Evolutionary conservation across 208 protist species (phyloP), one percentile per base, ranked within the genome.

Genomic region (Leptomonas pyrrhocoris): DNA sequence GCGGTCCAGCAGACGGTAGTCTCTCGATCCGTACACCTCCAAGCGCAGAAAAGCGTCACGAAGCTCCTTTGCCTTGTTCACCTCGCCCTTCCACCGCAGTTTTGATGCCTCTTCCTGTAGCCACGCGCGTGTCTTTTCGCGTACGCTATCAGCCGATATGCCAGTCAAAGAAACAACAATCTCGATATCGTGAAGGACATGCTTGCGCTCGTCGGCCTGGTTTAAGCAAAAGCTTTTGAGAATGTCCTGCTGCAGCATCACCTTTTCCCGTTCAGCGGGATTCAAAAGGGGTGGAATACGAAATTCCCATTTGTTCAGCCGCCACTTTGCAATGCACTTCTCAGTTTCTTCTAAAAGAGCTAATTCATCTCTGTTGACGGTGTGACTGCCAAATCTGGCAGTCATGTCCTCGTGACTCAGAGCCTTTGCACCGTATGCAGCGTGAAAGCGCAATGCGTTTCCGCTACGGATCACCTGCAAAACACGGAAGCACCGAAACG

Each of bases 241-340:
- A 18, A 89, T 61, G 48, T 96, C 80, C 23, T 84, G 84, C 53
- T 94, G 81, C 27, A 84, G 74, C 67, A 85, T 70, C 27, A 86
- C 69, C 27, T 81, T 58, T 46, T 93, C 87, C 55, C 81, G 88
- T 73, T 89, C 71, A 11, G 58, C 49, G 2, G 68, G 51, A 19
- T 45, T 55, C n/a, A 92, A 61, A 15, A 92, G 53, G 1, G 77
- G 81, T 40, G 91, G 86, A 19, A 94, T 72, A 21, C 91, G 79
- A 65, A 96, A 91, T 66, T 96, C 85, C 88, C 91, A 96, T 56
- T 89, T 89, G 55, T 96, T 96, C 31, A 96, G 79, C 19, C 82
- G 88, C 88, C 91, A 96, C 16, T 73, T 68, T 2, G 63, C 68
- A 62, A 96, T 82, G 23, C 68, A 61, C 46, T 63, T 76, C 45